These are phyloP conservation scores for Heliosperma pusillum DNA, from an alignment of 148 eudicot species.

Conservation along the genomic window DNA sequence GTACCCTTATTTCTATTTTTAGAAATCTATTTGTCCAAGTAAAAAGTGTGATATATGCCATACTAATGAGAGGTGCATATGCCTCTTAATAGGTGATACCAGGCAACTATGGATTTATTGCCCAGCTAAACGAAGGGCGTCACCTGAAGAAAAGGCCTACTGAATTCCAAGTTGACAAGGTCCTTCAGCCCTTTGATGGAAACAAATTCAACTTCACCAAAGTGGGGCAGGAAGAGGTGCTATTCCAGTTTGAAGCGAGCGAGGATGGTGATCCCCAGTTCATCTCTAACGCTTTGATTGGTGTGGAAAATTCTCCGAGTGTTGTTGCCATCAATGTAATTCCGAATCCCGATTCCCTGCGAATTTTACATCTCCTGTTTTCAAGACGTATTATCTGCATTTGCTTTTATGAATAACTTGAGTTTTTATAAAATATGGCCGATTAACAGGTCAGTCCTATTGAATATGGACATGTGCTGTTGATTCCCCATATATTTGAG, in stretches of 20 bases:
- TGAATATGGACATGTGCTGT: constrained; percentile 91
- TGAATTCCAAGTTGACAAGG: constrained; percentile 83
- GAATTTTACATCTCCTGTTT: too few species aligned
- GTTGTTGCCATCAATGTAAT: constrained; percentile 88
- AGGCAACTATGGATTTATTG: constrained; percentile 70
- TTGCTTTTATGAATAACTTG: neutral
- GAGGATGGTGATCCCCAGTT: constrained; percentile 47
- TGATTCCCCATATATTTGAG: constrained; percentile 83
- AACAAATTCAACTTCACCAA: constrained; percentile 90
- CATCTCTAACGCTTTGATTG: constrained; percentile 52
- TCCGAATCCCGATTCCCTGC: neutral
- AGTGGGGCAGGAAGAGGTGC: constrained; percentile 92
- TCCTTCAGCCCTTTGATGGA: constrained; percentile 82
- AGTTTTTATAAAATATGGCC: neutral
- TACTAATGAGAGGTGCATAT: constrained; percentile 15
- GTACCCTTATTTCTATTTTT: too few species aligned
- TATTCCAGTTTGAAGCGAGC: constrained; percentile 78
- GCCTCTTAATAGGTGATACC: constrained; percentile 55
- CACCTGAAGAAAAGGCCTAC: constrained; percentile 94
- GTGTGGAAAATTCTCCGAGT: constrained; percentile 56
- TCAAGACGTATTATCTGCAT: neutral
- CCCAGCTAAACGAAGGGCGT: constrained; percentile 92
- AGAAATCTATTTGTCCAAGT: neutral
- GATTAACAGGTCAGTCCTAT: constrained; percentile 81
- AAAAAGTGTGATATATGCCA: neutral